Evolutionary conservation across 305 asterid genomes (phyloP), one percentile per base, ranked within the genome.

Genomic region (Solanum hybrid): DNA sequence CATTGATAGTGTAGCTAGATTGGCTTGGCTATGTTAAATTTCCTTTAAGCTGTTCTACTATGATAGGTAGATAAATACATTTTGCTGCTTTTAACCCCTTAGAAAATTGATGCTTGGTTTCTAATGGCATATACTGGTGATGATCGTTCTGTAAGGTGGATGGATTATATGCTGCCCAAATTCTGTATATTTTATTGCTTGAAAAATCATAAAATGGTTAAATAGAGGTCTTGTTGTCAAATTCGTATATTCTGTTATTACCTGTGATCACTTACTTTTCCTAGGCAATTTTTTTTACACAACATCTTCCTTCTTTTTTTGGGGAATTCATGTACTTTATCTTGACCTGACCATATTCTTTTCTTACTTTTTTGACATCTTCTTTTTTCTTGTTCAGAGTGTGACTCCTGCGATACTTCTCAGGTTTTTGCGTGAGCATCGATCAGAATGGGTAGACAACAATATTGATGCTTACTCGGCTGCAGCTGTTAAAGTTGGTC

Each of bases 401-500:
- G 99, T 96, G 80, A 96, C 98, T 91, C 98, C 99, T 31, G 96
- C 99, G 8, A 92, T 95, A 90, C 95, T 97, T 75, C 96, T 97
- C 4, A 91, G 98, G 89, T 97, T 97, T 89, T 89, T 97, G 76
- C 91, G 99, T 75, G 99, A 97, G 95, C 99, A 97, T 92, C 92
- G 99, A 42, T 97, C 99, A 4, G 99, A 97, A 92, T 97, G 99
- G 99, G 99, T 98, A 24, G 98, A 96, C 91, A 96, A 90, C 88
- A 95, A 91, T 88, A 93, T 95, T n/a, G 98, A 97, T 91, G 95
- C 98, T 64, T 97, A 95, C 92, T 92, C 99, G 42, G 98, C 99
- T 69, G 93, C 96, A 51, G 96, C 98, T 89, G 91, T 94, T 89
- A 97, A 97, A 94, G 92, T 97, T 37, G 98, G 98, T 86, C 98